These are phyloP conservation scores for Calonectria henricotiae DNA, from an alignment of 2,329 filamentous ascomycete genomes.

Conservation along the genomic window DNA sequence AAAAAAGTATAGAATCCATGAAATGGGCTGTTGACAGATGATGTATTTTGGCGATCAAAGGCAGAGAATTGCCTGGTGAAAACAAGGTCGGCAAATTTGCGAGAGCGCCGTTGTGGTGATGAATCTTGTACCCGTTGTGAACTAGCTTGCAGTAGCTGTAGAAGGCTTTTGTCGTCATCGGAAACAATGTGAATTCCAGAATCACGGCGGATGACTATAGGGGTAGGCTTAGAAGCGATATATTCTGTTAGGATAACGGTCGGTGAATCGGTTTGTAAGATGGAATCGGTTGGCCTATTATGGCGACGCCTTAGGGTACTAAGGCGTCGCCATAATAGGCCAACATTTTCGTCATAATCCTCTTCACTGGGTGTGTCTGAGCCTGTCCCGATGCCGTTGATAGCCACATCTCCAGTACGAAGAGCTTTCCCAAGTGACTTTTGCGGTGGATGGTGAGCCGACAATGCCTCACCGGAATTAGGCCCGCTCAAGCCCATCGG, in stretches of 20 bases:
- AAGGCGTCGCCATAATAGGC: slow-evolving; percentile 45
- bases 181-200: slow-evolving; percentile 51
- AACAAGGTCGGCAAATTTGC: slow-evolving; percentile 68
- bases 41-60: slow-evolving; percentile 81
- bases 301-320: slow-evolving; percentile 42
- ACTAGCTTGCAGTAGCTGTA: slow-evolving; percentile 51
- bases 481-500: slow-evolving; percentile 29
- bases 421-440: slow-evolving; percentile 54
- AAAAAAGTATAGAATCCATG: slow-evolving; percentile 87
- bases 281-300: slow-evolving; percentile 46
- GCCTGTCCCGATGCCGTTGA: slow-evolving; percentile 45
- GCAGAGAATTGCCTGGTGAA: slow-evolving; percentile 83
- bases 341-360: slow-evolving; percentile 62
- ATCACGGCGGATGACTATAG: slow-evolving; percentile 38
- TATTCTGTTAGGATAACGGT: slow-evolving; percentile 33
- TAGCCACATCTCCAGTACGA: slow-evolving; percentile 47
- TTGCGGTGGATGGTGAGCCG: slow-evolving; percentile 38
- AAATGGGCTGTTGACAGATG: slow-evolving; percentile 78
- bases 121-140: slow-evolving; percentile 49
- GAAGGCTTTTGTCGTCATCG: slow-evolving; percentile 53
- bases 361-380: slow-evolving; percentile 65
- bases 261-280: slow-evolving; percentile 24
- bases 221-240: slow-evolving; percentile 19
- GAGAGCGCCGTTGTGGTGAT: slow-evolving; percentile 38
- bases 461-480: slow-evolving; percentile 24